A percentile compares a stretch with the other conserved stretches of the same genome.
Evolutionary conservation across 2,329 filamentous ascomycete species (phyloP).

Genomic region (Epichloe hybrida): DNA sequence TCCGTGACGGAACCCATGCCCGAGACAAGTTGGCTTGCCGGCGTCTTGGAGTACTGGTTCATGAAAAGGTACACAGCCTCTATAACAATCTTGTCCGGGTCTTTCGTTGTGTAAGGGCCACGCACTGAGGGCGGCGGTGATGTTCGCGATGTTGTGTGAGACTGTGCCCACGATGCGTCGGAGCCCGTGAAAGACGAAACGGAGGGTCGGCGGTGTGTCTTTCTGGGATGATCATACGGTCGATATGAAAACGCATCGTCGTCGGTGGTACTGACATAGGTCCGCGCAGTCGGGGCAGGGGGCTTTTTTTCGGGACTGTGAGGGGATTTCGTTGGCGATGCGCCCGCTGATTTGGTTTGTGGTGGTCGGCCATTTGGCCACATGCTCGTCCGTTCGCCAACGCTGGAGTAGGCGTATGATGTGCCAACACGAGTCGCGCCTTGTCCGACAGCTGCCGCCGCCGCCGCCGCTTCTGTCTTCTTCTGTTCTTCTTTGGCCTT

Average conservation of each 20-base stretch:
- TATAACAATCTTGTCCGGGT: constrained; percentile 93
- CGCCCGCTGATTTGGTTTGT: constrained; percentile 13
- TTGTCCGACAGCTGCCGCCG: constrained; percentile 17
- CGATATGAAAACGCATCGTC: constrained; percentile 60
- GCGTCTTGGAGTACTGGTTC: constrained; percentile 77
- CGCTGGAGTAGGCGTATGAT: constrained; percentile 49
- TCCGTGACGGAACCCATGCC: constrained; percentile 80
- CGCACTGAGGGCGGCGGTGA: constrained; percentile 70
- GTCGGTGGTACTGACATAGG: constrained; percentile 42
- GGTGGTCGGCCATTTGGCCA: constrained; percentile 47
- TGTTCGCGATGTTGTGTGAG: constrained; percentile 70
- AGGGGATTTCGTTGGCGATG: constrained; percentile 13
- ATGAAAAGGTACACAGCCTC: constrained; percentile 87
- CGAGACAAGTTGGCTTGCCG: constrained; percentile 77
- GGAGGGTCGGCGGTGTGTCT: constrained; percentile 45
- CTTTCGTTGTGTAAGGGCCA: constrained; percentile 70
- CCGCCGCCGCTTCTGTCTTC: constrained; percentile 22
- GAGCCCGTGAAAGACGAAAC: constrained; percentile 56
- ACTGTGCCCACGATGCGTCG: constrained; percentile 76
- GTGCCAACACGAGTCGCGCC: constrained; percentile 29
- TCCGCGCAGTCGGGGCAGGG: constrained; percentile 40
- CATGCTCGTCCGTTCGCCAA: constrained; percentile 56
- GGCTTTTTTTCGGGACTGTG: constrained; percentile 25
- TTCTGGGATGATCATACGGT: constrained; percentile 59
- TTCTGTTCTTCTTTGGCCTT: constrained; percentile 28